A percentile compares a stretch with the other conserved stretches of the same genome.
phyloP scores from a whole-genome alignment of 2,329 filamentous ascomycete genomes.

The Fusarium nurragi region DNA sequence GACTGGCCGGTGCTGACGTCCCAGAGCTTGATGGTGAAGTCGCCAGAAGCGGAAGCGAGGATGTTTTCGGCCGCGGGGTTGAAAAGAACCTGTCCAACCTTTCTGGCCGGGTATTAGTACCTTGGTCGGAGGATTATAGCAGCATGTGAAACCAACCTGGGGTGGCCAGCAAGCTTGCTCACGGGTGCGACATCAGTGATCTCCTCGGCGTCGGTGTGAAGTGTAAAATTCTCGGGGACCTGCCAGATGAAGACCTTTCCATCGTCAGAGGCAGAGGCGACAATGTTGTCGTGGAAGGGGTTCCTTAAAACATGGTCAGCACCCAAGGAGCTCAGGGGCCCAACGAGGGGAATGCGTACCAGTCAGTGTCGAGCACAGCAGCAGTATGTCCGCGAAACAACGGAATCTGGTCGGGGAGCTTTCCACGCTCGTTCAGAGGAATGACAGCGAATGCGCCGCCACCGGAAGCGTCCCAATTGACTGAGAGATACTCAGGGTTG shows the following conservation, averaged over 20 bases:
- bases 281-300: conserved; percentile 92
- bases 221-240: conserved; percentile 86
- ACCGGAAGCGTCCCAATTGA: conserved; percentile 98
- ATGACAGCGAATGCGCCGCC: conserved; percentile 98
- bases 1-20: conserved; percentile 83
- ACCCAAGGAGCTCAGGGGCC: conserved; percentile 9
- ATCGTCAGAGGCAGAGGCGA: conserved; percentile 95
- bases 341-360: conserved; percentile 63
- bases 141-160: conserved; percentile 66
- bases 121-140: background rate
- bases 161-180: conserved; percentile 84
- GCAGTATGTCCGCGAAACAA: conserved; percentile 97
- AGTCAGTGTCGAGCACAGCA: conserved; percentile 96
- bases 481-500: conserved; percentile 93
- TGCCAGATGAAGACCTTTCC: conserved; percentile 97
- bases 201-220: conserved; percentile 87
- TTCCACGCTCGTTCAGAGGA: conserved; percentile 86
- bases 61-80: conserved; percentile 96
- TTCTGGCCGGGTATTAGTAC: conserved; percentile 64
- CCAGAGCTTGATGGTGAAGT: conserved; percentile 96
- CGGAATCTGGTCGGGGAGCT: conserved; percentile 90
- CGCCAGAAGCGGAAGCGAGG: conserved; percentile 92
- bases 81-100: conserved; percentile 97
- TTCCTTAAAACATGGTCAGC: conserved; percentile 66
- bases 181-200: conserved; percentile 82